Evolutionary conservation across 257 asterid genomes (phyloP).

Genomic region (Asclepias syriaca): DNA sequence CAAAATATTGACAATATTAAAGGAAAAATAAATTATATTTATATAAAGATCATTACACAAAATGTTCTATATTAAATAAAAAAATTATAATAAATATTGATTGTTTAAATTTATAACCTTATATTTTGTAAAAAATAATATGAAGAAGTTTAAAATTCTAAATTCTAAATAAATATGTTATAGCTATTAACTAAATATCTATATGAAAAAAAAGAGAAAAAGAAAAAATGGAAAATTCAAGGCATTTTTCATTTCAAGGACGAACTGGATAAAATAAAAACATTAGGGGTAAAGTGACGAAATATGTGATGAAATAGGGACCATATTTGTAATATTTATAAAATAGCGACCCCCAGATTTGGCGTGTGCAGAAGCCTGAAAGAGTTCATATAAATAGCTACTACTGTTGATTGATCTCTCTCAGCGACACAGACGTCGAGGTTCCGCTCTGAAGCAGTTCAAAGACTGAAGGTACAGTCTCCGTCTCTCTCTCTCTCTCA

Average conservation of each 20-base stretch:
- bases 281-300: background rate
- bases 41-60: too few species aligned
- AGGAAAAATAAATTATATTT: too few species aligned
- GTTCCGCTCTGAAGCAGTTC: slow-evolving; percentile 5
- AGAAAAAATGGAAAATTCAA: too few species aligned
- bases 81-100: too few species aligned
- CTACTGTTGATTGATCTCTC: background rate
- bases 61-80: too few species aligned
- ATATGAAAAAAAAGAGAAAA: too few species aligned
- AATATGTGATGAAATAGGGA: background rate
- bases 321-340: background rate
- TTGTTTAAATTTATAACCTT: too few species aligned
- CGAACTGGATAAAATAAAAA: background rate
- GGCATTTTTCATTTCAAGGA: background rate
- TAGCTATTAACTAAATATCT: too few species aligned
- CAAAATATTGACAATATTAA: too few species aligned
- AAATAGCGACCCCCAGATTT: background rate
- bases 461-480: slow-evolving; percentile 3
- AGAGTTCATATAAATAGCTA: background rate
- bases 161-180: too few species aligned
- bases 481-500: background rate
- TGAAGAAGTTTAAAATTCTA: too few species aligned
- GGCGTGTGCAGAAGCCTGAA: background rate
- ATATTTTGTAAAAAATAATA: too few species aligned
- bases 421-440: background rate